These are phyloP conservation scores for Brasenia schreberi DNA, from an alignment of 164 flowering plant genomes.

Conservation along the genomic window DNA sequence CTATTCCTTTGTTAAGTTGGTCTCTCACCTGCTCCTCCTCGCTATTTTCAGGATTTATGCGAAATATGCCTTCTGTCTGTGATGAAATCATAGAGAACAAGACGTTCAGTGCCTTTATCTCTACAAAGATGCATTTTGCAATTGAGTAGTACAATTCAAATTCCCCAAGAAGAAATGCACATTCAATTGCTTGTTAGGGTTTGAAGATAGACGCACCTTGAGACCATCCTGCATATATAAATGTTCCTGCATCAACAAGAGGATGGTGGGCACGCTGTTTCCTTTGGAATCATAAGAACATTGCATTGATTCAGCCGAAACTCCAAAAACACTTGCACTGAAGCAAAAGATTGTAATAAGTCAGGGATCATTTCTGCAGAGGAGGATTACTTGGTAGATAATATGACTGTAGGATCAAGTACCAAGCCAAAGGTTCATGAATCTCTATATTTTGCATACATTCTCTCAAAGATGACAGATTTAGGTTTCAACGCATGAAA, in stretches of 20 bases:
- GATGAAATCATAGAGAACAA: conserved; percentile 1
- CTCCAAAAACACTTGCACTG: conserved; percentile 92
- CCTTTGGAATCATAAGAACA: conserved; percentile 74
- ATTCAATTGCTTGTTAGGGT: neutral
- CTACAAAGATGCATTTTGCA: neutral
- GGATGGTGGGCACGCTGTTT: conserved; percentile 84
- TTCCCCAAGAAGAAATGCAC: neutral
- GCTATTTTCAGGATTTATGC: conserved; percentile 92
- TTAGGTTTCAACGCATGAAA: too few relatives aligned
- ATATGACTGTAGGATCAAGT: too few relatives aligned
- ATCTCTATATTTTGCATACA: too few relatives aligned
- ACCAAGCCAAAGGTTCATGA: too few relatives aligned
- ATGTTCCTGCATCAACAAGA: conserved; percentile 80
- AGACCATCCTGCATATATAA: conserved; percentile 79
- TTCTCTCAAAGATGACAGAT: too few relatives aligned
- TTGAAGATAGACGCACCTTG: conserved; percentile 29
- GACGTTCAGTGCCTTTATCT: neutral
- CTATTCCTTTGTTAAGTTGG: conserved; percentile 77
- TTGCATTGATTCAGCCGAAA: conserved; percentile 93
- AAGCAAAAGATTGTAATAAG: conserved; percentile 3
- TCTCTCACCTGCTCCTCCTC: conserved; percentile 83
- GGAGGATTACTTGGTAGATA: neutral
- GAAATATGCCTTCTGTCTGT: conserved; percentile 93
- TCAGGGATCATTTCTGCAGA: neutral
- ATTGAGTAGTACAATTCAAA: neutral